Conservation (phyloP, 75 land plant genomes). For the Larix kaempferi region DNA sequence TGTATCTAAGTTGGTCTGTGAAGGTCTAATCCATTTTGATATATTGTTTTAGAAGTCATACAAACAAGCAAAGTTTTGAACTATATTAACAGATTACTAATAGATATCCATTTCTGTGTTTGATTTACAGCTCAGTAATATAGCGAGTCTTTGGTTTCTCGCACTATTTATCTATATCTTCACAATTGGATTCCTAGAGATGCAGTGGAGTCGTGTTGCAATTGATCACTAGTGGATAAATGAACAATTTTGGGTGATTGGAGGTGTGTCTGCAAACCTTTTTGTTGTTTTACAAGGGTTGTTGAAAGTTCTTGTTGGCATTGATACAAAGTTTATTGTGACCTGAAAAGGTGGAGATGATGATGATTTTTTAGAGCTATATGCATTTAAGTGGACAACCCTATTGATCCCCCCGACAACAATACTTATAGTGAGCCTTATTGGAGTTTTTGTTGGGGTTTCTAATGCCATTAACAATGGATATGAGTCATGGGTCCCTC, state of each 20-base stretch:
- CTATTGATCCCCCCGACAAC: slow-evolving; percentile 68
- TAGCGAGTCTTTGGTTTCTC: slow-evolving; percentile 65
- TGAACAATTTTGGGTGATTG: slow-evolving; percentile 73
- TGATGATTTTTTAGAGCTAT: slow-evolving; percentile 52
- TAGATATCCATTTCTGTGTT: slow-evolving; percentile 23
- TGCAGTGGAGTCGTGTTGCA: slow-evolving; percentile 69
- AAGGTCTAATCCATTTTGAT: slow-evolving; percentile 23
- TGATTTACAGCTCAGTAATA: slow-evolving; percentile 55
- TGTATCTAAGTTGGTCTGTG: too few species aligned
- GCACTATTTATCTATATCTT: slow-evolving; percentile 59
- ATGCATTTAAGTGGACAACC: slow-evolving; percentile 70
- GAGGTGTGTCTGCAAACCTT: slow-evolving; percentile 62
- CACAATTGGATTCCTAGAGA: slow-evolving; percentile 55
- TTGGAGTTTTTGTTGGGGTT: slow-evolving; percentile 58
- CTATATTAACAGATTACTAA: slow-evolving; percentile 34
- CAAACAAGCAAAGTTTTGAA: neutral
- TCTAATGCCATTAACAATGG: slow-evolving; percentile 71
- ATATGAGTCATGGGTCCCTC: slow-evolving; percentile 68
- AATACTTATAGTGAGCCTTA: slow-evolving; percentile 51
- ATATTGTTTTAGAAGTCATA: slow-evolving; percentile 50
- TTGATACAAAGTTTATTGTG: slow-evolving; percentile 60
- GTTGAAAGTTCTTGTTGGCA: slow-evolving; percentile 54
- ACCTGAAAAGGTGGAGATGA: slow-evolving; percentile 59
- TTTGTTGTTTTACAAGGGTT: slow-evolving; percentile 68
- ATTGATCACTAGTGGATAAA: slow-evolving; percentile 75